These are phyloP conservation scores for Aspergillus persii DNA, from an alignment of 2,329 filamentous ascomycete species.

Conservation along the genomic window DNA sequence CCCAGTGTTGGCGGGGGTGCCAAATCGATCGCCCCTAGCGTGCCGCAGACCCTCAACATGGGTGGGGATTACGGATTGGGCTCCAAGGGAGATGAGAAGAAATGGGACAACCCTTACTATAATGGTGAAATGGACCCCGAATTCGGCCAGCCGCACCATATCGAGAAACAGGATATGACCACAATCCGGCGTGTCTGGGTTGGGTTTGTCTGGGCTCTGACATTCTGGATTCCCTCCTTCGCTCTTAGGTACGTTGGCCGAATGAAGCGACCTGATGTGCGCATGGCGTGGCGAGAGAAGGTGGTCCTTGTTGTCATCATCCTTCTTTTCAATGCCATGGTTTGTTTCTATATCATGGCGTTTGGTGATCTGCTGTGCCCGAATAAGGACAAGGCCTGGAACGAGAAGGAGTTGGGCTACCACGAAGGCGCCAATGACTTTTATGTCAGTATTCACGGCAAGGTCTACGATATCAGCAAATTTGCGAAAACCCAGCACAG, in stretches of 20 bases:
- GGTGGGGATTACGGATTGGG: conserved; percentile 88
- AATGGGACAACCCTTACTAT: conserved; percentile 69
- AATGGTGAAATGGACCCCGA: conserved; percentile 74
- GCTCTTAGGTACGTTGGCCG: conserved; percentile 76
- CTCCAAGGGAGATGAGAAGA: conserved; percentile 74
- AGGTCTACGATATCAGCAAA: conserved; percentile 86
- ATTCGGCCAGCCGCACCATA: conserved; percentile 70
- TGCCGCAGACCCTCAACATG: conserved; percentile 56
- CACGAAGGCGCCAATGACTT: conserved; percentile 75
- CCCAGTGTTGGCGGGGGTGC: conserved; percentile 51
- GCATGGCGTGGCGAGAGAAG: conserved; percentile 97
- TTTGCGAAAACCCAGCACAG: conserved; percentile 87
- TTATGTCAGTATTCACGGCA: conserved; percentile 82
- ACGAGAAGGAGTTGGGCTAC: conserved; percentile 62
- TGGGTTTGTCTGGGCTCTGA: conserved; percentile 75
- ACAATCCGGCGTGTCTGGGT: conserved; percentile 74
- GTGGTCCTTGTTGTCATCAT: conserved; percentile 79
- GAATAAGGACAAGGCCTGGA: conserved; percentile 88
- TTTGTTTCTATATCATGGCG: conserved; percentile 89
- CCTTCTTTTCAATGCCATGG: conserved; percentile 70
- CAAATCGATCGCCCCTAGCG: conserved; percentile 51
- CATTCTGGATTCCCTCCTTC: conserved; percentile 92
- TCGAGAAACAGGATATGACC: conserved; percentile 68
- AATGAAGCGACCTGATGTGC: conserved; percentile 96
- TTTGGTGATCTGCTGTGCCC: conserved; percentile 87